These are phyloP conservation scores for Ophiostoma quercus DNA, from an alignment of 2,329 filamentous ascomycete species.

Conservation along the genomic window DNA sequence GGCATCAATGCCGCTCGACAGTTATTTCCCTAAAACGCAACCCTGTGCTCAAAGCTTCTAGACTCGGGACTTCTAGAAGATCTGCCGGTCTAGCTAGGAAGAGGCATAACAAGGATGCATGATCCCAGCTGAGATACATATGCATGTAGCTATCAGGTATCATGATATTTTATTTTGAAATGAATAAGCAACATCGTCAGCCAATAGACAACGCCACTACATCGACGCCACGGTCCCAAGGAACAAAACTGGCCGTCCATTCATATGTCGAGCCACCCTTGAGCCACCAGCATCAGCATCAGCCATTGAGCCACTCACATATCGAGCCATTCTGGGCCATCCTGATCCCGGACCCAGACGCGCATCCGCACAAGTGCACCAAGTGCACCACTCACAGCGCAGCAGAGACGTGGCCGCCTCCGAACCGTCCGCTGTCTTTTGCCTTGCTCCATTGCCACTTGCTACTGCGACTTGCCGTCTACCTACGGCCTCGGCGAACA, in stretches of 20 bases:
- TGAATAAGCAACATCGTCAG: neutral
- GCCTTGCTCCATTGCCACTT: neutral
- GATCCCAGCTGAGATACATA: neutral
- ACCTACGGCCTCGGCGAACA: neutral
- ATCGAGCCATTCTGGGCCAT: too few relatives aligned
- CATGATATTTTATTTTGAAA: neutral
- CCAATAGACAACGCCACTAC: neutral
- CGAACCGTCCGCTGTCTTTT: neutral
- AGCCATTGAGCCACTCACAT: too few relatives aligned
- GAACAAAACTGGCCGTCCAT: neutral
- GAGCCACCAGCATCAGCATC: neutral
- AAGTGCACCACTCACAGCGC: neutral
- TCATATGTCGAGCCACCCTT: neutral
- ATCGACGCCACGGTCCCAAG: neutral
- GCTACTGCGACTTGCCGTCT: neutral
- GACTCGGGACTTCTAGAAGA: neutral
- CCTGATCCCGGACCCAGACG: too few relatives aligned
- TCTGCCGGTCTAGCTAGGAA: neutral
- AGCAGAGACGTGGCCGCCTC: conserved; percentile 1
- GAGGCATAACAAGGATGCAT: neutral
- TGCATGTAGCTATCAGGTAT: neutral
- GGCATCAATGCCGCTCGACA: conserved; percentile 18
- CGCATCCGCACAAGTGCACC: neutral
- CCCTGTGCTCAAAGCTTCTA: neutral
- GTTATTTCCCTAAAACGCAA: conserved; percentile 1